Evolutionary conservation across 2,329 filamentous ascomycete species (phyloP), one percentile per base, ranked within the genome.

Genomic region (Rhynchosporium secalis): DNA sequence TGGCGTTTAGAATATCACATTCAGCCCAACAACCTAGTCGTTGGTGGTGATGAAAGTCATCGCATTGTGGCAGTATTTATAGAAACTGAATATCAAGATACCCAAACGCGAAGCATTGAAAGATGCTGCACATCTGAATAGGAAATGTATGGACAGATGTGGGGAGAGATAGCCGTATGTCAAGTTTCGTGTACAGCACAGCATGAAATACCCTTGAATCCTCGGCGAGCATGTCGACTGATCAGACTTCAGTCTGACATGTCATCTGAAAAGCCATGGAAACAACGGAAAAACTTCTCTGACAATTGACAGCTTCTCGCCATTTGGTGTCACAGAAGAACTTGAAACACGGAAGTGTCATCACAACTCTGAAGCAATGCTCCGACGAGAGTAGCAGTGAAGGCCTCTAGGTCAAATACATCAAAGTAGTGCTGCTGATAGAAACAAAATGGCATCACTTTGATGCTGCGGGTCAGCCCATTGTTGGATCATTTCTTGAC

Each of bases 1-100:
- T 58, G 60, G 60, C 55, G 48, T 62, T 58, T 55, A 62, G 46
- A 52, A 47, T 45, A 36, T 13, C 48, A 60, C 45, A 31, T 38
- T 52, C 48, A 54, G 51, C 4, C 20, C 36, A n/a, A 13, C 38
- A 9, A 20, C 4, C 51, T 28, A 40, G 33, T 3, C 12, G 49
- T 38, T 54, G 20, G 33, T 41, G 10, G 33, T 29, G 20, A 29
- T 40, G 33, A 54, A 12, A 20, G 28, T 20, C 13, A 36, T 36
- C 9, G 20, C 9, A 36, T 36, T 36, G 5, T 36, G 33, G 9
- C 6, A 2, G 33, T 5, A 36, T 36, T 36, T 36, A 5, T 10
- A 36, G 33, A 10, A 36, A 36, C 9, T 36, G 33, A 36, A 10
- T 6, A 6, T 36, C 9, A 36, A 36, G 33, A 36, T 36, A 6